Base-by-base conservation (phyloP, 73 alveolate genomes). In the Paramecium pentaurelia region DNA sequence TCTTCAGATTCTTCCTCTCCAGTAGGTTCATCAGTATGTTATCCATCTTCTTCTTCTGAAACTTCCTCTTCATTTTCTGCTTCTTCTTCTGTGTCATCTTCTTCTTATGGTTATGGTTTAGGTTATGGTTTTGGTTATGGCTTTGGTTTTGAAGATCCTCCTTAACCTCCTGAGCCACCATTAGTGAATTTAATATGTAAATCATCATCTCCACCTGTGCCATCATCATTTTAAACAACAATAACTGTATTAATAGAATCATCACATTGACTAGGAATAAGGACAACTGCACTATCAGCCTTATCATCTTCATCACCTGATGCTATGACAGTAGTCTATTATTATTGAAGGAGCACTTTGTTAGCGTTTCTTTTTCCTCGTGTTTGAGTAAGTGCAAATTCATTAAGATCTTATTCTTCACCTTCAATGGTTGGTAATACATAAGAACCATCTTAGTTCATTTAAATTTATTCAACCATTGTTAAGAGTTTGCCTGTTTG, bases 151-250 rank as follows among this genome's bases (percentile, higher is more conserved):
- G 71, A 36, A 4, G 77, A 20, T 38, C 34, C 47, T 80, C 37
- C 30, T 80, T 34, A 12, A 14, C 36, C 30, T 10, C 64, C 38
- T 77, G 68, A 77, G 11, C 90, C 91, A 4, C 91, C 91, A 27
- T 40, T 42, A 8, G 71, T 80, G 12, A 80, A 18, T 42, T 27
- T 80, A 9, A 80, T 40, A 22, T 80, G 47, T 30, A 80, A 25
- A 80, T 80, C 91, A 80, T 80, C 91, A 44, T 80, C 91, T 5
- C 27, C 88, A 20, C 68, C 60, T 14, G 88, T 38, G 3, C 91
- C 91, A 80, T 80, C 91, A 44, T 47, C 91, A 80, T 80, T 80
- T 80, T 40, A 49, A 44, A 80, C 91, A 44, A 80, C 91, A 20
- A 80, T 73, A 80, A 80, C 91, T 3, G 91, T 80, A 7, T 28